Evolutionary conservation across 352 stramenopile genomes (phyloP).

Genomic region (Globisporangium alternatum): DNA sequence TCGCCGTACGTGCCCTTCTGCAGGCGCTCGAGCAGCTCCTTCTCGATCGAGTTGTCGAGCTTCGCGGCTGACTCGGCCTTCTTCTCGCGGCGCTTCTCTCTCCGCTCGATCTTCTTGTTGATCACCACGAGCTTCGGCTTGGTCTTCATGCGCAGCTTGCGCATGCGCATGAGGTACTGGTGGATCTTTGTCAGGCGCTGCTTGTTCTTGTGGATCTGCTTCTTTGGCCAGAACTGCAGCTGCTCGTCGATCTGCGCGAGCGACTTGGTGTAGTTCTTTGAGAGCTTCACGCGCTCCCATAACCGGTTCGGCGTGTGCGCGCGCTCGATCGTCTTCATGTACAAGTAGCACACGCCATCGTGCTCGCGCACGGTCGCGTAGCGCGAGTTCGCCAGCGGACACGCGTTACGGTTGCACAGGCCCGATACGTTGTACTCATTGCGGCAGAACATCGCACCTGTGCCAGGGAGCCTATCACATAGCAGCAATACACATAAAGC

Average conservation of each 20-base stretch:
- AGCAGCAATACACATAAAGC: not conserved
- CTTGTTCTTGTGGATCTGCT: constrained; percentile 98
- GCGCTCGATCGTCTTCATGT: constrained; percentile 99
- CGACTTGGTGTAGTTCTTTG: constrained; percentile 96
- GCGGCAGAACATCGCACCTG: constrained; percentile 96
- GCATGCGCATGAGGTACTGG: constrained; percentile 99
- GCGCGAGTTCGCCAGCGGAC: constrained; percentile 96
- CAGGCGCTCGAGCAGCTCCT: constrained; percentile 97
- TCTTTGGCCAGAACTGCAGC: constrained; percentile 98
- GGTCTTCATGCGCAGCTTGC: constrained; percentile 96
- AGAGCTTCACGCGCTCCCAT: constrained; percentile 98
- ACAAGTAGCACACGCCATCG: constrained; percentile 93
- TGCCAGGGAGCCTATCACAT: constrained; percentile 46
- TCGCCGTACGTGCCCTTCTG: constrained; percentile 98
- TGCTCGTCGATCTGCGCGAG: constrained; percentile 94
- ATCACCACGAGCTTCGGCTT: constrained; percentile 93
- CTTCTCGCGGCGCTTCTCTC: constrained; percentile 94
- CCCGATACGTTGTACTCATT: constrained; percentile 98
- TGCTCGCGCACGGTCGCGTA: constrained; percentile 99
- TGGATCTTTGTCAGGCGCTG: constrained; percentile 99
- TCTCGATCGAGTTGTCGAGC: constrained; percentile 95
- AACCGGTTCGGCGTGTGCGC: constrained; percentile 98
- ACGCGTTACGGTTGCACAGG: constrained; percentile 95
- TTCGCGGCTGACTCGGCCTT: constrained; percentile 96
- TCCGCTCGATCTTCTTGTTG: constrained; percentile 95